phyloP scores from a whole-genome alignment of 768 basidiomycete genomes.

The Kwoniella mangroviensis region DNA sequence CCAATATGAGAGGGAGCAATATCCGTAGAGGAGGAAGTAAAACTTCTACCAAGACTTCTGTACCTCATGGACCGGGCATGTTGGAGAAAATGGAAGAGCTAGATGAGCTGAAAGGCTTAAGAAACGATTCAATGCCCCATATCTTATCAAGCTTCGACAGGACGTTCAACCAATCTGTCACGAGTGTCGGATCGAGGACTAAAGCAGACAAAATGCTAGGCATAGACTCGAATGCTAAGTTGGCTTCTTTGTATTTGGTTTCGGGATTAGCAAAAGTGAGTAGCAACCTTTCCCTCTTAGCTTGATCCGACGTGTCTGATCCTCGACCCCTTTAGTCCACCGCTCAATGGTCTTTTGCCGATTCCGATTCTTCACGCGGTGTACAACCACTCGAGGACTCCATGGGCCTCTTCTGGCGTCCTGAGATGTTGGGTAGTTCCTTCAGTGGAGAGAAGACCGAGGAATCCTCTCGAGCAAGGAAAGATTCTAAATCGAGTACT shows the following conservation, averaged over 20 bases:
- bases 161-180: constrained; percentile 17
- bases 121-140: constrained; percentile 14
- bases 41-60: not conserved
- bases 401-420: constrained; percentile 48
- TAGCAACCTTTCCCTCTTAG: not conserved
- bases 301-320: too few relatives aligned
- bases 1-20: not conserved
- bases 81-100: constrained; percentile 18
- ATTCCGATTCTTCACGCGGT: constrained; percentile 38
- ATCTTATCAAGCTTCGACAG: constrained; percentile 1
- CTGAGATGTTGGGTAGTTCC: constrained; percentile 49
- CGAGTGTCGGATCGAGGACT: constrained; percentile 18
- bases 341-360: constrained; percentile 49
- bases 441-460: constrained; percentile 42
- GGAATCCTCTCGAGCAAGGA: constrained; percentile 19
- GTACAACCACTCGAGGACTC: constrained; percentile 47
- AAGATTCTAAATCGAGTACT: constrained; percentile 32
- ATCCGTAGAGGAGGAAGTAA: constrained; percentile 9
- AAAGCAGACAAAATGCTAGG: constrained; percentile 48
- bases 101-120: constrained; percentile 14
- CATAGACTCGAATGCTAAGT: constrained; percentile 35
- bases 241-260: constrained; percentile 49
- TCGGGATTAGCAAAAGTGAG: constrained; percentile 49
- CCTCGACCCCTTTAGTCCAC: constrained; percentile 4
- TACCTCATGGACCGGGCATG: not conserved